A percentile compares a stretch with the other conserved stretches of the same genome.
Evolutionary conservation across 1,139 yeast genomes (phyloP).

Genomic region (Diutina pseudorugosa): DNA sequence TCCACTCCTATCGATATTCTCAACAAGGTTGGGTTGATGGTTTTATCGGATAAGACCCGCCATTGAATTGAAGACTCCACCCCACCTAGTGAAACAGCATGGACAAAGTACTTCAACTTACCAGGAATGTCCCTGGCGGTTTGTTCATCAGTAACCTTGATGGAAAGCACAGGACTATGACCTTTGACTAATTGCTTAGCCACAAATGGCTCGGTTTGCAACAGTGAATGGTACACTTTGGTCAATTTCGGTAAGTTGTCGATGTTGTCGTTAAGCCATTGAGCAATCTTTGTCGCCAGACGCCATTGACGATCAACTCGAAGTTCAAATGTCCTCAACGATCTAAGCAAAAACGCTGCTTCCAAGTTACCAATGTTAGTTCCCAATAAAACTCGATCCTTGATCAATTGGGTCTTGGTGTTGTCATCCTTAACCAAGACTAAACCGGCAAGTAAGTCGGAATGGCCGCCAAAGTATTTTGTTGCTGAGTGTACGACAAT

Average conservation of each 20-base stretch:
- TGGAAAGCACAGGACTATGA: constrained; percentile 65
- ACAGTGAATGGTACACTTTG: constrained; percentile 55
- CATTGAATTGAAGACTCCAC: constrained; percentile 85
- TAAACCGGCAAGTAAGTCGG: constrained; percentile 80
- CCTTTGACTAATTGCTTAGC: constrained; percentile 54
- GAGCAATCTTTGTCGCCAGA: constrained; percentile 52
- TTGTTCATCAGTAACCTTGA: constrained; percentile 37
- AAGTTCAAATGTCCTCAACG: constrained; percentile 67
- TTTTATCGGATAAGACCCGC: constrained; percentile 66
- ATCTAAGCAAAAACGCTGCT: constrained; percentile 58
- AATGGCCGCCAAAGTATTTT: constrained; percentile 86
- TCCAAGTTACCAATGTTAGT: constrained; percentile 73
- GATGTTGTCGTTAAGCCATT: constrained; percentile 39
- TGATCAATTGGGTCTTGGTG: constrained; percentile 31
- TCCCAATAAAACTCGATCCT: constrained; percentile 61
- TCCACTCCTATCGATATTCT: constrained; percentile 78
- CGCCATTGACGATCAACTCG: constrained; percentile 56
- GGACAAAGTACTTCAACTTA: constrained; percentile 59
- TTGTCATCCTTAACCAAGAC: constrained; percentile 47
- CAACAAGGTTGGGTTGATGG: constrained; percentile 41
- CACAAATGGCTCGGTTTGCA: constrained; percentile 58
- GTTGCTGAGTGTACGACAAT: constrained; percentile 83
- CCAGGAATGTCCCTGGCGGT: constrained; percentile 57
- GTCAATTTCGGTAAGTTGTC: constrained; percentile 35
- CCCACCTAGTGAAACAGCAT: constrained; percentile 93